Conservation (phyloP, 1,284 basidiomycete genomes). For the Rhodotorula sp. region DNA sequence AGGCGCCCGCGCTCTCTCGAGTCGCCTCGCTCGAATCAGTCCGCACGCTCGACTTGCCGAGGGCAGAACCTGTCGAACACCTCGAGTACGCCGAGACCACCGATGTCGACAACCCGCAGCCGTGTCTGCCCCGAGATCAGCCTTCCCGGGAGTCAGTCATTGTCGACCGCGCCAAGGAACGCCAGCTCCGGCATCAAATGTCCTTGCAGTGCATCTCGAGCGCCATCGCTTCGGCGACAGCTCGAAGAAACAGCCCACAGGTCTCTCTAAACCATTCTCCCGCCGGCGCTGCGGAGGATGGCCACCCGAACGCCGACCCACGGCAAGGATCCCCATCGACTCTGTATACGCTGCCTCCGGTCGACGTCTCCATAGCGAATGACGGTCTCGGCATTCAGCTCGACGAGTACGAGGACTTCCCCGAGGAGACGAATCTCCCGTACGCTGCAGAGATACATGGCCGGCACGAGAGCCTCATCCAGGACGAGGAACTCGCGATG, state of each 20-base stretch:
- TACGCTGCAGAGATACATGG: not conserved
- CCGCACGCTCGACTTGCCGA: slow-evolving; percentile 29
- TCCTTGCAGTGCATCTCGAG: slow-evolving; percentile 44
- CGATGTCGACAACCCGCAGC: too few species aligned
- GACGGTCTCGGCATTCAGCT: slow-evolving; percentile 34
- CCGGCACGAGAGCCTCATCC: not conserved
- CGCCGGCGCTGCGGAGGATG: not conserved
- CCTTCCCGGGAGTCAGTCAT: slow-evolving; percentile 7
- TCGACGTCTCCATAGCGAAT: not conserved
- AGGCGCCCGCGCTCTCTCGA: slow-evolving; percentile 23
- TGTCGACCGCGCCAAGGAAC: slow-evolving; percentile 31
- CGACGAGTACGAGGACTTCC: slow-evolving; percentile 44
- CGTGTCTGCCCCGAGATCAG: not conserved
- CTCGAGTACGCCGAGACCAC: not conserved
- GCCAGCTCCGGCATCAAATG: slow-evolving; percentile 42
- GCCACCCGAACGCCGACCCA: not conserved
- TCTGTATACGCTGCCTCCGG: not conserved
- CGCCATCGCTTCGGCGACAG: slow-evolving; percentile 43
- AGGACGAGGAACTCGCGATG: slow-evolving; percentile 36
- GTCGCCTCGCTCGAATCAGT: slow-evolving; percentile 39
- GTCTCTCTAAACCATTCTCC: not conserved
- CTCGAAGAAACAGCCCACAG: slow-evolving; percentile 23
- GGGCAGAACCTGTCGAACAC: slow-evolving; percentile 5
- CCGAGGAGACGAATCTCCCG: slow-evolving; percentile 24
- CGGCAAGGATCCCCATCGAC: not conserved